Evolutionary conservation across 495 filamentous ascomycete genomes (phyloP).

Genomic region (Penicillium pulvis): DNA sequence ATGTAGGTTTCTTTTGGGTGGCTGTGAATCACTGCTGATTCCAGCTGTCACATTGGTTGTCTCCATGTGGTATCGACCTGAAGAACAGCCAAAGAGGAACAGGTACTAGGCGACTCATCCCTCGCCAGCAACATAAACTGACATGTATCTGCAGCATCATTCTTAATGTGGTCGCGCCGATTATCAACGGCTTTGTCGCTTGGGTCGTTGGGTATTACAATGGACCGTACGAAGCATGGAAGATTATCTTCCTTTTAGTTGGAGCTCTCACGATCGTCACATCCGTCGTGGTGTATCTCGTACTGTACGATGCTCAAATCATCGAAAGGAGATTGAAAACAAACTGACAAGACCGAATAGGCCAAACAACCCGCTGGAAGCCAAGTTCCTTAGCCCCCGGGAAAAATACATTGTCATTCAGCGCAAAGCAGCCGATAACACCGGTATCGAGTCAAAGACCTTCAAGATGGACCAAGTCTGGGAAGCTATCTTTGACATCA

Average conservation of each 20-base stretch:
- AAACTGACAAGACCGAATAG: neutral
- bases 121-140: too few species aligned
- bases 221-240: conserved; percentile 7
- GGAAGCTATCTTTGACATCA: neutral
- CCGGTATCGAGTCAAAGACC: conserved; percentile 3
- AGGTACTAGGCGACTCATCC: neutral
- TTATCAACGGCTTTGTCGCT: conserved; percentile 7
- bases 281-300: conserved; percentile 2
- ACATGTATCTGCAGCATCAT: neutral
- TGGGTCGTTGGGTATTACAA: conserved; percentile 12
- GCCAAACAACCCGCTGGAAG: conserved; percentile 10
- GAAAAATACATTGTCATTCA: conserved; percentile 7
- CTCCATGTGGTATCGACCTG: conserved; percentile 11
- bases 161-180: conserved; percentile 9
- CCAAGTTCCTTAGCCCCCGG: neutral
- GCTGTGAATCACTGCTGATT: conserved; percentile 6
- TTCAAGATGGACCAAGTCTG: conserved; percentile 6
- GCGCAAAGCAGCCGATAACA: conserved; percentile 2
- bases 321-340: neutral
- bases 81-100: conserved; percentile 11
- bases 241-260: conserved; percentile 9
- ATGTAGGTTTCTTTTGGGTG: conserved; percentile 7
- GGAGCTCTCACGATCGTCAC: conserved; percentile 1
- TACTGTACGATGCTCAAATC: neutral
- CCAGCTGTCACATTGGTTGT: conserved; percentile 21